These are phyloP conservation scores for Thielaviopsis cerberus DNA, from an alignment of 2,329 filamentous ascomycete species.

Conservation along the genomic window DNA sequence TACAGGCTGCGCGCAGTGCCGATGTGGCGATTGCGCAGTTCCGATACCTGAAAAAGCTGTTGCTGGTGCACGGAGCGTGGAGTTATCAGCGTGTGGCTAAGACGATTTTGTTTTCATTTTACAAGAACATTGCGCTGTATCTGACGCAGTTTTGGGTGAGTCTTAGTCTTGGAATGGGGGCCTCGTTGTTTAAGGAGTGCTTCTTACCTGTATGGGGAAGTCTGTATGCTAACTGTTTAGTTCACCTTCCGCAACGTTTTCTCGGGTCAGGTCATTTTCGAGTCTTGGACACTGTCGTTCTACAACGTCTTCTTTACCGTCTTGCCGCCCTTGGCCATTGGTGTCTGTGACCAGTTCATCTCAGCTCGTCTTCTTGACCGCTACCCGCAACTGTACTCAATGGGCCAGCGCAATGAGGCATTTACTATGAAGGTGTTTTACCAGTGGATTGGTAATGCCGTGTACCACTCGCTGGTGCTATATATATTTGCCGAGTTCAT, in stretches of 20 bases:
- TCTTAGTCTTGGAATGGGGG: constrained; percentile 11
- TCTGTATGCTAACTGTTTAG: constrained; percentile 23
- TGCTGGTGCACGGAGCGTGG: constrained; percentile 92
- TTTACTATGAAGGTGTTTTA: constrained; percentile 85
- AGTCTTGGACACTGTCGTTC: constrained; percentile 98
- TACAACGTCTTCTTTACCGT: constrained; percentile 99
- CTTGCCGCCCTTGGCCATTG: constrained; percentile 78
- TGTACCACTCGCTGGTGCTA: constrained; percentile 88
- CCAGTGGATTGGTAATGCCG: constrained; percentile 82
- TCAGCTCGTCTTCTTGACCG: constrained; percentile 82
- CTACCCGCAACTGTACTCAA: constrained; percentile 86
- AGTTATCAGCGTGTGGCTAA: constrained; percentile 94
- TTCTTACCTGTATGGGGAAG: not conserved
- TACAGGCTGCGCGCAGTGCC: constrained; percentile 86
- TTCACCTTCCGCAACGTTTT: constrained; percentile 98
- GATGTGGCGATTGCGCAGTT: constrained; percentile 95
- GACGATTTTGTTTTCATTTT: constrained; percentile 95
- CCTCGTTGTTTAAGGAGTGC: not conserved
- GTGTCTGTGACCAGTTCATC: constrained; percentile 95
- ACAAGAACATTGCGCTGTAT: constrained; percentile 97
- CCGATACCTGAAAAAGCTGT: constrained; percentile 77
- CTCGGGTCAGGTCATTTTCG: constrained; percentile 92
- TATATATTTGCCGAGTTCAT: constrained; percentile 71
- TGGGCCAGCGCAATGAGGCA: constrained; percentile 72
- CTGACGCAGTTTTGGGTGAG: constrained; percentile 98